phyloP scores from a whole-genome alignment of 306 rosid genomes.

The Sicyos baderoa region DNA sequence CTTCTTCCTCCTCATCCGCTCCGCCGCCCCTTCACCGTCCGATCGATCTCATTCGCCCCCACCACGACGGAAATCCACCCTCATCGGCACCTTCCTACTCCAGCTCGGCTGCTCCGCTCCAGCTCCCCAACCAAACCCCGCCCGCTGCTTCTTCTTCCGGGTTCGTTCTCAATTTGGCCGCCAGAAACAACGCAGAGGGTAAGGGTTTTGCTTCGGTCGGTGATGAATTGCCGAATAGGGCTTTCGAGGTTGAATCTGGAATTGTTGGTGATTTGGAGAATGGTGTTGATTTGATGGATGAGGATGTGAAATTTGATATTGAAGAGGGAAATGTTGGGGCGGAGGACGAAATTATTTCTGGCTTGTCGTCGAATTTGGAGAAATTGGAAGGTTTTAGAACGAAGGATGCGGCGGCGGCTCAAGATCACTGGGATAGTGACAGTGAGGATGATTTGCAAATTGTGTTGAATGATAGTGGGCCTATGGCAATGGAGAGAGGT shows the following conservation, averaged over 20 bases:
- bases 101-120: conserved; percentile 24
- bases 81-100: conserved; percentile 27
- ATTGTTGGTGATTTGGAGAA: conserved; percentile 3
- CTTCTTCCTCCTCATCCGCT: conserved; percentile 31
- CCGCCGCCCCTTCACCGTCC: conserved; percentile 31
- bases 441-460: conserved; percentile 96
- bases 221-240: conserved; percentile 17
- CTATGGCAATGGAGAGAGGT: conserved; percentile 63
- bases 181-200: conserved; percentile 2
- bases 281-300: conserved; percentile 42
- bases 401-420: conserved; percentile 22
- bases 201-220: conserved; percentile 20
- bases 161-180: conserved; percentile 22
- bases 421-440: conserved; percentile 77
- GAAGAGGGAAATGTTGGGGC: conserved; percentile 47
- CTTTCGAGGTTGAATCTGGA: conserved; percentile 21
- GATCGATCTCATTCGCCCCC: conserved; percentile 56
- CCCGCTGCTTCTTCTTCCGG: conserved; percentile 19
- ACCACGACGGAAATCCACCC: conserved; percentile 33
- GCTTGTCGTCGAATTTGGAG: conserved; percentile 31
- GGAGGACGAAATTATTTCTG: conserved; percentile 53
- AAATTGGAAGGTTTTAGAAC: conserved; percentile 24
- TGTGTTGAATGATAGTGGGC: conserved; percentile 68
- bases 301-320: conserved; percentile 77
- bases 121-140: conserved; percentile 28